Evolutionary conservation across 306 rosid species (phyloP).

Genomic region (Ceratonia siliqua): DNA sequence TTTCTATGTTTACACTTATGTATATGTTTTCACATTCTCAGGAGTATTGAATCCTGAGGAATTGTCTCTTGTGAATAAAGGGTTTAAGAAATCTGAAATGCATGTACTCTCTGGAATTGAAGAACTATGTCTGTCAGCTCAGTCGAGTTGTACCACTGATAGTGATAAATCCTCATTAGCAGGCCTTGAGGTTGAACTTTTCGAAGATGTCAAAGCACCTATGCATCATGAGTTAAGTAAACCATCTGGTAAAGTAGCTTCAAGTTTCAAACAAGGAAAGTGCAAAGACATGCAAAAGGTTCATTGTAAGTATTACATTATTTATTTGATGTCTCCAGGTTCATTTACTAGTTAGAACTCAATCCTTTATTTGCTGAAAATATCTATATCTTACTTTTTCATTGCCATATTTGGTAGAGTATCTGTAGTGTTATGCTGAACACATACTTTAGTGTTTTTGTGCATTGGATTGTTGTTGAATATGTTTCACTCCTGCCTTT

Average conservation of each 20-base stretch:
- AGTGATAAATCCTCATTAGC: constrained; percentile 50
- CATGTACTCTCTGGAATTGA: constrained; percentile 32
- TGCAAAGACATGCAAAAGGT: constrained; percentile 25
- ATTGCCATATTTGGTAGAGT: background rate
- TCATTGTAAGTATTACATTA: constrained; percentile 4
- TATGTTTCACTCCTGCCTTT: constrained; percentile 14
- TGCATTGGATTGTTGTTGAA: background rate
- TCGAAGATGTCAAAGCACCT: constrained; percentile 43
- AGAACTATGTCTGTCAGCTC: constrained; percentile 49
- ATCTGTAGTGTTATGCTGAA: background rate
- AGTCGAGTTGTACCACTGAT: constrained; percentile 34
- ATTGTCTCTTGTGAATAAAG: constrained; percentile 50
- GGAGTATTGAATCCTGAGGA: constrained; percentile 69
- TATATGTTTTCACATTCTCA: background rate
- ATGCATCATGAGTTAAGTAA: constrained; percentile 21
- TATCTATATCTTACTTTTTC: background rate
- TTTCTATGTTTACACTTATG: background rate
- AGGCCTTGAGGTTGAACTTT: constrained; percentile 57
- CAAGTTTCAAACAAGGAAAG: constrained; percentile 35
- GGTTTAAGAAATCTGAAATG: constrained; percentile 46
- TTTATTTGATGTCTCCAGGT: background rate
- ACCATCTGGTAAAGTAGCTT: background rate
- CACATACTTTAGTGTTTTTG: background rate
- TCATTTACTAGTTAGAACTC: background rate
- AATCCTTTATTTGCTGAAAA: background rate